A percentile compares a stretch with the other conserved stretches of the same genome.
Conservation (phyloP, 441 rosid genomes). For the Jatropha podagrica region DNA sequence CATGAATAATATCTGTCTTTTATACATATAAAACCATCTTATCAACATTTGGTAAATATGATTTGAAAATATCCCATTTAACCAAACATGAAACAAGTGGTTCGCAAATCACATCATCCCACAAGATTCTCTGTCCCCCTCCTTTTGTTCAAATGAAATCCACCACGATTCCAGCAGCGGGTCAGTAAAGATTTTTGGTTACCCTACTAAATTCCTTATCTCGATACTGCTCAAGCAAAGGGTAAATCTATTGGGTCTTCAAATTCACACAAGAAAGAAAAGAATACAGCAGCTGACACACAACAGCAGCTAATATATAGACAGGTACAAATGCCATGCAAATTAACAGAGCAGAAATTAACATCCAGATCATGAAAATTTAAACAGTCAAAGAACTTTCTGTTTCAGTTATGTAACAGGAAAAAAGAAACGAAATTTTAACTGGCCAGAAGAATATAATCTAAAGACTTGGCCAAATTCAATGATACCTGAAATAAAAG, state of each 20-base stretch:
- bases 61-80: neutral
- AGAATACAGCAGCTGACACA: neutral
- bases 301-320: neutral
- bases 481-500: neutral
- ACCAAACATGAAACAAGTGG: neutral
- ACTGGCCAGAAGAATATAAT: neutral
- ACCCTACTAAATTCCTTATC: conserved; percentile 3
- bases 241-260: neutral
- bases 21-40: neutral
- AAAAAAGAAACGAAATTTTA: conserved; percentile 3
- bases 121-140: conserved; percentile 18
- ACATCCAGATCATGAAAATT: neutral
- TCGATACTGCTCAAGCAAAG: conserved; percentile 8
- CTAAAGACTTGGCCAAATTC: neutral
- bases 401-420: neutral
- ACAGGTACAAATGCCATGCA: neutral
- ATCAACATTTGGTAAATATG: neutral
- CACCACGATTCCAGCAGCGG: conserved; percentile 15
- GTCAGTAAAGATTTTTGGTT: conserved; percentile 22
- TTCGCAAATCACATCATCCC: conserved; percentile 6
- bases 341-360: neutral
- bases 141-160: conserved; percentile 11
- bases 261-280: neutral
- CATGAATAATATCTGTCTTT: neutral
- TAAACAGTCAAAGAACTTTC: neutral